A percentile compares a stretch with the other conserved stretches of the same genome.
These are phyloP conservation scores for Lolium rigidum DNA, from an alignment of 176 grass and related monocot species.

Conservation along the genomic window DNA sequence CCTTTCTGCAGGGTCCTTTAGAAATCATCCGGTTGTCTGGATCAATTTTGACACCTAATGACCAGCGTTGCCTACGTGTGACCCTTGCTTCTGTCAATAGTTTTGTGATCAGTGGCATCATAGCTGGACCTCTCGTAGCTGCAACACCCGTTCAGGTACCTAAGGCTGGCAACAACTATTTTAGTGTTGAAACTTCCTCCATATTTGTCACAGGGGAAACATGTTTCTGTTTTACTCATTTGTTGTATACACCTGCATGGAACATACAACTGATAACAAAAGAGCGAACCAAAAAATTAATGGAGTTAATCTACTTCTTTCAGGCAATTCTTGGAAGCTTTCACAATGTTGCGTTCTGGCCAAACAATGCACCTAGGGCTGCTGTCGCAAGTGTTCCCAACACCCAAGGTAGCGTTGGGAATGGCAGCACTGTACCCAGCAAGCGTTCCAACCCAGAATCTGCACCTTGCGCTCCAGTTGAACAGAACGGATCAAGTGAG, in stretches of 20 bases:
- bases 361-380: conserved; percentile 32
- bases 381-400: background rate
- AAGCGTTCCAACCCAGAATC: background rate
- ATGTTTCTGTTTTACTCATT: background rate
- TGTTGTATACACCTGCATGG: background rate
- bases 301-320: conserved; percentile 25
- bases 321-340: conserved; percentile 60
- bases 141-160: conserved; percentile 45
- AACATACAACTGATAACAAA: background rate
- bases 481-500: conserved; percentile 11
- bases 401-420: background rate
- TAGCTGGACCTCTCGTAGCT: conserved; percentile 53
- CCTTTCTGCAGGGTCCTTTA: conserved; percentile 51
- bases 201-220: background rate
- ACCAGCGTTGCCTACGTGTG: conserved; percentile 38
- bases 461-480: background rate
- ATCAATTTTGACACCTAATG: conserved; percentile 51
- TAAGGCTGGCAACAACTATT: conserved; percentile 4
- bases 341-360: conserved; percentile 4
- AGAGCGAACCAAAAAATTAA: background rate
- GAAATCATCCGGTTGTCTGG: conserved; percentile 50
- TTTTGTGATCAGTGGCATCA: conserved; percentile 45
- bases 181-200: background rate
- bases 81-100: conserved; percentile 51
- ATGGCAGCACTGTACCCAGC: background rate